phyloP scores from a whole-genome alignment of 1,284 basidiomycete species.

The Fomitopsis palustris region DNA sequence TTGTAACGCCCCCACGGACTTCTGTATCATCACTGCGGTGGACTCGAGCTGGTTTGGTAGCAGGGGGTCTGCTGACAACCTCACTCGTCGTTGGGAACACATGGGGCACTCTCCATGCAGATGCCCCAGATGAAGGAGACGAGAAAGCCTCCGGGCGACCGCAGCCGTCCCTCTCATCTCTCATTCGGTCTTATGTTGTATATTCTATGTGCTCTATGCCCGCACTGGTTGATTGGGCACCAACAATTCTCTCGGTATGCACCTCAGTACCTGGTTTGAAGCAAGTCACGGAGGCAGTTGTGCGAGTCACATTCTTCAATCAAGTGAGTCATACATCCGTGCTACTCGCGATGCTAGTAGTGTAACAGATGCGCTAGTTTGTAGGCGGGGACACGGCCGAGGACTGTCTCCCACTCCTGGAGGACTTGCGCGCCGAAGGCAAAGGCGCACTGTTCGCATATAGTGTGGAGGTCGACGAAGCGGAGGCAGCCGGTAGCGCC shows the following conservation, averaged over 20 bases:
- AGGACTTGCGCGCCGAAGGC: constrained; percentile 57
- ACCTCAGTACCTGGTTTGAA: constrained; percentile 66
- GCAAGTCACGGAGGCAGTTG: constrained; percentile 64
- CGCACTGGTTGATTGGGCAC: constrained; percentile 73
- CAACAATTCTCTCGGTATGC: constrained; percentile 61
- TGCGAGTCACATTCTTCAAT: constrained; percentile 83
- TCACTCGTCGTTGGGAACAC: constrained; percentile 9
- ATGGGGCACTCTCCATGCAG: constrained; percentile 10
- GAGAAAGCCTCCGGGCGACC: constrained; percentile 11
- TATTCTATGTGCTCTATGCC: constrained; percentile 82
- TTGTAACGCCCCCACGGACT: constrained; percentile 6
- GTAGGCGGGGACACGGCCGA: constrained; percentile 84
- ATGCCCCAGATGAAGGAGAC: constrained; percentile 7
- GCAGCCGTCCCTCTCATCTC: constrained; percentile 34
- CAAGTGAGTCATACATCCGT: constrained; percentile 46
- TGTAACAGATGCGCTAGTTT: constrained; percentile 47
- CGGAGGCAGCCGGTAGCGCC: constrained; percentile 37
- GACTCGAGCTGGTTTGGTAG: constrained; percentile 7
- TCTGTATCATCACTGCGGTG: constrained; percentile 4
- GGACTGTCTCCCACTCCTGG: constrained; percentile 64
- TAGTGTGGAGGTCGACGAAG: constrained; percentile 79
- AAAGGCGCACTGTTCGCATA: constrained; percentile 84
- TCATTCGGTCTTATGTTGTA: constrained; percentile 74
- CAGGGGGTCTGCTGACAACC: constrained; percentile 9
- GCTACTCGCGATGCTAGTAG: no score